Percentiles rank a stretch among this genome's conserved stretches.
These are phyloP conservation scores for Takakia lepidozioides DNA, from an alignment of 225 moss, liverwort and hornwort genomes.

Conservation along the genomic window DNA sequence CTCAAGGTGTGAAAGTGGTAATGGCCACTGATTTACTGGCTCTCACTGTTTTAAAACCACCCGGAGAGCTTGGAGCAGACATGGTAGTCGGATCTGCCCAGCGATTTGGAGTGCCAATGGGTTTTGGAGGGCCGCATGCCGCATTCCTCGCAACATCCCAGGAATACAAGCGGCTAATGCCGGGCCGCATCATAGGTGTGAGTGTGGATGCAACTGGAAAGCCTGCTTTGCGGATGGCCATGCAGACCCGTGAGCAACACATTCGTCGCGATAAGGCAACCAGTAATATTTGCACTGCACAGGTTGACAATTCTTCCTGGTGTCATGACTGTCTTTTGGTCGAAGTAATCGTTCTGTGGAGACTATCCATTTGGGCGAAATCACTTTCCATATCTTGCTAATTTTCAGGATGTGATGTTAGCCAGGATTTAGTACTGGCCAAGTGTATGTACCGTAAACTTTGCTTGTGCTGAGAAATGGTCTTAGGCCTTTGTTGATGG, in stretches of 20 bases:
- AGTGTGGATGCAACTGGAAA: constrained; percentile 78
- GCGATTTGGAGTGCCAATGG: constrained; percentile 97
- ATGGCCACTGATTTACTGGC: constrained; percentile 91
- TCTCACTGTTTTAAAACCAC: constrained; percentile 68
- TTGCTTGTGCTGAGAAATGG: too few relatives aligned
- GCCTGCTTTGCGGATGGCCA: constrained; percentile 94
- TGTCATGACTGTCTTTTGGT: too few relatives aligned
- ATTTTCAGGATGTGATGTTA: too few relatives aligned
- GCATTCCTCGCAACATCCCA: constrained; percentile 96
- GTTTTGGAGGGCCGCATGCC: constrained; percentile 94
- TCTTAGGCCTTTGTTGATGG: too few relatives aligned
- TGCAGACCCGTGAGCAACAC: constrained; percentile 99
- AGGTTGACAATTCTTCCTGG: too few relatives aligned
- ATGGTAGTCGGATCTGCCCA: constrained; percentile 98
- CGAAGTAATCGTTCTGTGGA: too few relatives aligned
- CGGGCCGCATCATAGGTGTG: constrained; percentile 89
- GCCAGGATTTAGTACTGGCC: too few relatives aligned
- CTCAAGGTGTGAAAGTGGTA: constrained; percentile 93
- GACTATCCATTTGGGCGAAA: too few relatives aligned
- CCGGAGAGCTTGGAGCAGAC: constrained; percentile 93
- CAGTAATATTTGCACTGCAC: constrained; percentile 97
- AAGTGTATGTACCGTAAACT: too few relatives aligned
- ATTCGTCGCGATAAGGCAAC: constrained; percentile 98
- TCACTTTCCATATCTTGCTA: too few relatives aligned
- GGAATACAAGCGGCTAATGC: constrained; percentile 98